Percentiles rank a stretch among this genome's conserved stretches.
Evolutionary conservation across 192 early-diverging fungal genomes (phyloP).

Genomic region (Martensiomyces pterosporus): DNA sequence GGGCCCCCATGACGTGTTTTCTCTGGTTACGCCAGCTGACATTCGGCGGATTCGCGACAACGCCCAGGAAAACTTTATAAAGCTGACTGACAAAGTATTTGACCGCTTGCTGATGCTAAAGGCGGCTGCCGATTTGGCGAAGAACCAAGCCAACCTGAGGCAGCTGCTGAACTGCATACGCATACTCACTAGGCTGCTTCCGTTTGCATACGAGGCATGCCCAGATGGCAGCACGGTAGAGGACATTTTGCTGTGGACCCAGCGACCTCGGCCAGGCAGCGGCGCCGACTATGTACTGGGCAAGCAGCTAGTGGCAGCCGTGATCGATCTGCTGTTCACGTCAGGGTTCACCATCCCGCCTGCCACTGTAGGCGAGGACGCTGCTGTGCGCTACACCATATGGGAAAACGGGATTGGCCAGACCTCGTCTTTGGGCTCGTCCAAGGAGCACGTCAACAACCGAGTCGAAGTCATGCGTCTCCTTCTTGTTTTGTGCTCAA

Average conservation of each 20-base stretch:
- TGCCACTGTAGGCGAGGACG: slow-evolving; percentile 43
- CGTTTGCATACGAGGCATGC: slow-evolving; percentile 72
- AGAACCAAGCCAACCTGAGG: slow-evolving; percentile 48
- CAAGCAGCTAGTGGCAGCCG: slow-evolving; percentile 50
- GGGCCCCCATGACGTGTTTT: slow-evolving; percentile 71
- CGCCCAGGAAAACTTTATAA: slow-evolving; percentile 73
- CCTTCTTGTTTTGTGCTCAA: slow-evolving; percentile 71
- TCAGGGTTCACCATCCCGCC: slow-evolving; percentile 67
- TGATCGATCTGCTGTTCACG: slow-evolving; percentile 59
- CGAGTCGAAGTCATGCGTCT: slow-evolving; percentile 78
- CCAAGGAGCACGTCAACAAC: slow-evolving; percentile 65
- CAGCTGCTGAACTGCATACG: slow-evolving; percentile 80
- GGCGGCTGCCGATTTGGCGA: slow-evolving; percentile 50
- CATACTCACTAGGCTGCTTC: slow-evolving; percentile 77
- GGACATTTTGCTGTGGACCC: slow-evolving; percentile 46
- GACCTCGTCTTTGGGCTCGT: slow-evolving; percentile 60
- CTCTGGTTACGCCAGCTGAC: slow-evolving; percentile 78
- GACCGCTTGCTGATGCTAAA: slow-evolving; percentile 53
- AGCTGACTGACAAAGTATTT: slow-evolving; percentile 70
- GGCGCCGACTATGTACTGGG: slow-evolving; percentile 48
- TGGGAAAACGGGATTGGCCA: slow-evolving; percentile 79
- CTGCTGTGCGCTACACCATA: slow-evolving; percentile 60
- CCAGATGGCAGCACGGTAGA: slow-evolving; percentile 25
- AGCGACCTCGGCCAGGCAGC: slow-evolving; percentile 36
- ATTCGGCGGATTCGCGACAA: slow-evolving; percentile 72